These are phyloP conservation scores for Cladorrhinum sp. DNA, from an alignment of 2,329 filamentous ascomycete genomes.

Conservation along the genomic window DNA sequence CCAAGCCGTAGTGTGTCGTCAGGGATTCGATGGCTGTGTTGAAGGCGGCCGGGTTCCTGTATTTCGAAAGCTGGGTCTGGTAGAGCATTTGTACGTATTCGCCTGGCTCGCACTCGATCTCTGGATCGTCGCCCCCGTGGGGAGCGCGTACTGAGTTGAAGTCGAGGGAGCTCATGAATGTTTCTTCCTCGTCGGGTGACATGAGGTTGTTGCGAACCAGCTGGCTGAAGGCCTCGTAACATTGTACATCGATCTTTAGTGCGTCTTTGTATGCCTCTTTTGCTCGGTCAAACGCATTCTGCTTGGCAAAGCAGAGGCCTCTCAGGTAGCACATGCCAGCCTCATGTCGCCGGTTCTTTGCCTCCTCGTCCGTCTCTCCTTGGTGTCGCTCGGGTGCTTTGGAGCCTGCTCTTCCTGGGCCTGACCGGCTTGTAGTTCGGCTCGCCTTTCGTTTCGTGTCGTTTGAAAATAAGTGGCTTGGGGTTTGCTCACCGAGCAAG, in stretches of 20 bases:
- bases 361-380: constrained; percentile 48
- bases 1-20: constrained; percentile 88
- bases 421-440: constrained; percentile 19
- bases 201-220: constrained; percentile 95
- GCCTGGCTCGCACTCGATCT: constrained; percentile 62
- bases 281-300: constrained; percentile 94
- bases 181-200: constrained; percentile 83
- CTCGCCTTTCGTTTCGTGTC: constrained; percentile 68
- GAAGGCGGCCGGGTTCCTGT: constrained; percentile 81
- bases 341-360: constrained; percentile 78
- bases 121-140: constrained; percentile 55
- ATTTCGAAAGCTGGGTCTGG: constrained; percentile 92
- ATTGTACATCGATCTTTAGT: constrained; percentile 93
- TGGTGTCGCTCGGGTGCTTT: constrained; percentile 28
- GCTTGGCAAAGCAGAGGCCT: constrained; percentile 91
- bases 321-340: constrained; percentile 96
- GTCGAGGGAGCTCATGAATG: constrained; percentile 82
- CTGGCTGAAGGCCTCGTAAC: constrained; percentile 97
- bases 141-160: constrained; percentile 75
- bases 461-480: constrained; percentile 73
- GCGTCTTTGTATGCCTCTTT: constrained; percentile 99
- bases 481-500: constrained; percentile 88
- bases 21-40: constrained; percentile 84
- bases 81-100: constrained; percentile 96
- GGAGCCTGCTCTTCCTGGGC: constrained; percentile 21